These are phyloP conservation scores for Zasmidium citrigriseum DNA, from an alignment of 2,329 filamentous ascomycete species.

Conservation along the genomic window DNA sequence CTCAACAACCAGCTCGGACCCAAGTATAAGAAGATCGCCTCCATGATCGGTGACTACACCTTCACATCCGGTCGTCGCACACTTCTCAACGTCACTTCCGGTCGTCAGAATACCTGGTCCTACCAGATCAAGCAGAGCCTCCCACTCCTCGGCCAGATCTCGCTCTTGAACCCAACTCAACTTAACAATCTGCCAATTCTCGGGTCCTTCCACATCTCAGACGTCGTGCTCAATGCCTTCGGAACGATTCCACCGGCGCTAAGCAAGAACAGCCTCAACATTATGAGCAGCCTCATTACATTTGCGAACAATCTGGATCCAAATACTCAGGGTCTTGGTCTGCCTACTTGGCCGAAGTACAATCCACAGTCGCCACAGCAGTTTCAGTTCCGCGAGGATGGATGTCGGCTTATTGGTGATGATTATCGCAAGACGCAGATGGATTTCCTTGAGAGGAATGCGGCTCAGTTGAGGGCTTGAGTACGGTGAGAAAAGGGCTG, in stretches of 20 bases:
- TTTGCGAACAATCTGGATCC: conserved; percentile 19
- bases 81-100: conserved; percentile 3
- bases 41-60: conserved; percentile 69
- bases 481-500: not conserved
- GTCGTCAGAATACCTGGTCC: not conserved
- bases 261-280: conserved; percentile 8
- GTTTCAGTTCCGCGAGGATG: conserved; percentile 5
- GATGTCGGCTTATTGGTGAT: conserved; percentile 4
- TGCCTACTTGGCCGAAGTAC: conserved; percentile 10
- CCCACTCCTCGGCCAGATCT: conserved; percentile 65
- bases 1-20: conserved; percentile 70
- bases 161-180: conserved; percentile 56
- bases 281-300: conserved; percentile 15
- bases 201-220: conserved; percentile 73
- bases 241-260: conserved; percentile 11
- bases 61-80: conserved; percentile 52
- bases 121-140: conserved; percentile 43
- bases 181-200: conserved; percentile 69
- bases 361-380: not conserved
- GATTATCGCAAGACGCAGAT: conserved; percentile 7
- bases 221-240: conserved; percentile 43
- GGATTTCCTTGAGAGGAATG: conserved; percentile 8
- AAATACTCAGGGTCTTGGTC: conserved; percentile 11
- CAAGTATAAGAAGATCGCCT: conserved; percentile 73
- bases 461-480: conserved; percentile 6